Percentiles rank a stretch among this genome's conserved stretches.
Conservation (phyloP, 2,329 filamentous ascomycete species). For the Paecilomyces niveus region DNA sequence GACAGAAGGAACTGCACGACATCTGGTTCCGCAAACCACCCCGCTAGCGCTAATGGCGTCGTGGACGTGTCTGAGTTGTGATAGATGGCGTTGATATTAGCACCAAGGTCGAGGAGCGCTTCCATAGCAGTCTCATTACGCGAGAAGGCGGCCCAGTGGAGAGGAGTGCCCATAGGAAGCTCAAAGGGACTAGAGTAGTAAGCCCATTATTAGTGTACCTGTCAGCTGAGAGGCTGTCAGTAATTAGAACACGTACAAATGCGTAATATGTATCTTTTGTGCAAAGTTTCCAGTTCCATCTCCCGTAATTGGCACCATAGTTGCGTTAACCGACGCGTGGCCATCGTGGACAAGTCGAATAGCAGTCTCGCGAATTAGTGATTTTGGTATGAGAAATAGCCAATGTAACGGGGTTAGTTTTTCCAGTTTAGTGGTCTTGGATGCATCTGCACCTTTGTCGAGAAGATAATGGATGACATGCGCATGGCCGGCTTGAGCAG, state of each 20-base stretch:
- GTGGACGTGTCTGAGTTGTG: conserved; percentile 14
- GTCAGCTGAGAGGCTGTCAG: neutral
- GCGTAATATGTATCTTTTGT: conserved; percentile 14
- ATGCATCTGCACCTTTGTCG: conserved; percentile 14
- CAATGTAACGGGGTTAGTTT: conserved; percentile 17
- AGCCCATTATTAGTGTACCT: neutral
- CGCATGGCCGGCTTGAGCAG: conserved; percentile 19
- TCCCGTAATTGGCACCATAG: conserved; percentile 11
- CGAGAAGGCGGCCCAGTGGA: conserved; percentile 20
- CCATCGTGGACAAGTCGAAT: conserved; percentile 12
- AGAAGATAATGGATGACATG: conserved; percentile 16
- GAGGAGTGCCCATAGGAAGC: conserved; percentile 17
- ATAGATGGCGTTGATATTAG: conserved; percentile 16
- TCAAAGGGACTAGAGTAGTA: conserved; percentile 18
- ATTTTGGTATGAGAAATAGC: conserved; percentile 16
- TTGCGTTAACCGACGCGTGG: conserved; percentile 14
- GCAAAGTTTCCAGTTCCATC: conserved; percentile 11
- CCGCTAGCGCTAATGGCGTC: conserved; percentile 14
- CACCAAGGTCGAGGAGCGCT: conserved; percentile 14
- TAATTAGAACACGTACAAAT: conserved; percentile 15
- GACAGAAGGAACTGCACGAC: conserved; percentile 10
- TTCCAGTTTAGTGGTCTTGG: conserved; percentile 10
- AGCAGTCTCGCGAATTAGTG: conserved; percentile 9
- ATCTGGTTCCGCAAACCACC: conserved; percentile 6
- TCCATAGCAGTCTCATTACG: conserved; percentile 13